Conservation (phyloP, 2,329 filamentous ascomycete species). For the Raffaelea albimanens region DNA sequence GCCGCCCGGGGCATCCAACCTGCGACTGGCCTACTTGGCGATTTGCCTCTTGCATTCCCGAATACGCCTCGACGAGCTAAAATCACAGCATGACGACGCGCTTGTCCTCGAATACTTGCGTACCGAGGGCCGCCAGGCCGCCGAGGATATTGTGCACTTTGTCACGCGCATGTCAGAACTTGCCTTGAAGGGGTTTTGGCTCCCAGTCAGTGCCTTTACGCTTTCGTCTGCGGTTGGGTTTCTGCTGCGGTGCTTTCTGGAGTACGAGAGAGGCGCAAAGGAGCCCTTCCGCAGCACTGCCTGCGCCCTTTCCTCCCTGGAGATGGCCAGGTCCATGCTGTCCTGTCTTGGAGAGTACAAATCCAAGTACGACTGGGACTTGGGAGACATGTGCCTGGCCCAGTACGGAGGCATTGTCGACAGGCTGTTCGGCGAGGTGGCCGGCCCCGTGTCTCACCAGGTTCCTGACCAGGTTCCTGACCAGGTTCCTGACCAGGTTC, state of each 20-base stretch:
- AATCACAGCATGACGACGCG: background rate
- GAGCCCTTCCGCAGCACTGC: background rate
- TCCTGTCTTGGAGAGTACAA: background rate
- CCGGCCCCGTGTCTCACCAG: background rate
- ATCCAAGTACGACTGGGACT: slow-evolving; percentile 30
- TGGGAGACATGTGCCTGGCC: slow-evolving; percentile 38
- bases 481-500: no score
- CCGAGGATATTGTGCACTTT: slow-evolving; percentile 4
- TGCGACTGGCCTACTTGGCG: slow-evolving; percentile 40
- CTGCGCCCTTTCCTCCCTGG: background rate
- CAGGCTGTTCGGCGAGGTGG: background rate
- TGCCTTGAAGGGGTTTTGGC: slow-evolving; percentile 6
- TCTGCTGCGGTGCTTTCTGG: slow-evolving; percentile 2
- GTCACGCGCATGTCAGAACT: background rate
- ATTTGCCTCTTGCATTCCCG: slow-evolving; percentile 35
- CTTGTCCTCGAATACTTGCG: background rate
- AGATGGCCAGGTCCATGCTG: background rate
- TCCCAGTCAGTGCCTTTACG: slow-evolving; percentile 2
- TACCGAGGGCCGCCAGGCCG: background rate
- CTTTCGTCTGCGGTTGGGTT: background rate
- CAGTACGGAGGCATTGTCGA: slow-evolving; percentile 17
- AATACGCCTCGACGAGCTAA: slow-evolving; percentile 31
- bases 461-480: no score
- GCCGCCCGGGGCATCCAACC: slow-evolving; percentile 33
- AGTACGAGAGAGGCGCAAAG: no score